Percentiles rank a stretch among this genome's conserved stretches.
phyloP scores from a whole-genome alignment of 164 flowering plant genomes.

The Magnolia changhungtana region DNA sequence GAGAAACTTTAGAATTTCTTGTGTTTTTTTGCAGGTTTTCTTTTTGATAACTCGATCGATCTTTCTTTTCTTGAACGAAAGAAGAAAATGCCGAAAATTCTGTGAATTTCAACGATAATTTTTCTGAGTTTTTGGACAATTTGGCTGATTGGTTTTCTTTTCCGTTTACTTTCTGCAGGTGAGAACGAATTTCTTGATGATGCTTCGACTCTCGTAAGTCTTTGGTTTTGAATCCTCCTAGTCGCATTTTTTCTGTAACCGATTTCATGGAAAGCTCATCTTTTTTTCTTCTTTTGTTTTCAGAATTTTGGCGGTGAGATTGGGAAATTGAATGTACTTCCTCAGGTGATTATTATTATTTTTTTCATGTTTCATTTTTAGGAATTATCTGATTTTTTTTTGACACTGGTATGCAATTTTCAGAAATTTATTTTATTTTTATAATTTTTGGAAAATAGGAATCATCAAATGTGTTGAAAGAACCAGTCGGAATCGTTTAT shows the following conservation, averaged over 20 bases:
- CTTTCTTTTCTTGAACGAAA: not conserved
- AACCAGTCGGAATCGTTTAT: conserved; percentile 53
- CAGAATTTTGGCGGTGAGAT: conserved; percentile 22
- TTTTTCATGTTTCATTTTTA: not conserved
- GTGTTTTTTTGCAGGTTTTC: not conserved
- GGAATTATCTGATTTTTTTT: not conserved
- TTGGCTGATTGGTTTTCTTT: not conserved
- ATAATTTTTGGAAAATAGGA: conserved; percentile 42
- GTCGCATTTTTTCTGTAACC: not conserved
- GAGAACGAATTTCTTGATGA: conserved; percentile 54
- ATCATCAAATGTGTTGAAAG: conserved; percentile 36
- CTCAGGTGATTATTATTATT: conserved; percentile 44
- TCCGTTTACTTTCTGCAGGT: conserved; percentile 38
- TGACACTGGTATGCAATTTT: not conserved
- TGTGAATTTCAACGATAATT: not conserved
- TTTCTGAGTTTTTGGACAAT: not conserved
- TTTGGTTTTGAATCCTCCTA: not conserved
- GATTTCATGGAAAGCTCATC: not conserved
- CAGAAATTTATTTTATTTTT: not conserved
- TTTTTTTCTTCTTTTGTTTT: not conserved
- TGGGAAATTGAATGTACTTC: conserved; percentile 50
- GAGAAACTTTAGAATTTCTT: not conserved
- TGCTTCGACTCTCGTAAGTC: conserved; percentile 58
- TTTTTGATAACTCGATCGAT: not conserved
- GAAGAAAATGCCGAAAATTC: not conserved